Evolutionary conservation across 1,284 basidiomycete species (phyloP).

Genomic region (Exobasidium cylindrosporum): DNA sequence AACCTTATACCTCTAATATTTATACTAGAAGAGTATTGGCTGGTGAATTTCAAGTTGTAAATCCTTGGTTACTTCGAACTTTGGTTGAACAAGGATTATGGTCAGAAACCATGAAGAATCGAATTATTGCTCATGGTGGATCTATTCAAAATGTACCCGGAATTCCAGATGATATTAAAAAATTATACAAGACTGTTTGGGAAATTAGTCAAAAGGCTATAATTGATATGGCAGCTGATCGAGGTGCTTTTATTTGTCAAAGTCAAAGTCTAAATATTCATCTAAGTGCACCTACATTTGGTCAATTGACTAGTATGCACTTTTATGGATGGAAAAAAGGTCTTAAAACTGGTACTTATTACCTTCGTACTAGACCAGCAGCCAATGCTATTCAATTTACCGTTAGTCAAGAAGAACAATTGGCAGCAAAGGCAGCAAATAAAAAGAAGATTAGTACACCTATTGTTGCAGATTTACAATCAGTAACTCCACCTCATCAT

Average conservation of each 20-base stretch:
- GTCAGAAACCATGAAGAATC: constrained; percentile 99
- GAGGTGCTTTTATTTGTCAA: constrained; percentile 98
- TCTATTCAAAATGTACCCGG: constrained; percentile 69
- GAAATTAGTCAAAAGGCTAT: constrained; percentile 99
- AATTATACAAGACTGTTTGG: constrained; percentile 98
- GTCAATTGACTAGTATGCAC: constrained; percentile 88
- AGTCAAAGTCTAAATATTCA: constrained; percentile 80
- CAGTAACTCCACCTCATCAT: constrained; percentile 16
- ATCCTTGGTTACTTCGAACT: constrained; percentile 95
- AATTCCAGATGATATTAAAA: constrained; percentile 61
- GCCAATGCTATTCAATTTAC: constrained; percentile 98
- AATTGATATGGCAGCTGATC: constrained; percentile 95
- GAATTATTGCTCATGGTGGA: constrained; percentile 92
- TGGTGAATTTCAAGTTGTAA: constrained; percentile 98
- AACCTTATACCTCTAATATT: constrained; percentile 95
- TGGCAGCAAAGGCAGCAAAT: constrained; percentile 65
- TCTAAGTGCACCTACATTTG: constrained; percentile 82
- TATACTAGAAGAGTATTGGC: constrained; percentile 99
- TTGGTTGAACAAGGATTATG: constrained; percentile 92
- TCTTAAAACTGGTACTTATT: constrained; percentile 82
- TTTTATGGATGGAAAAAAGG: constrained; percentile 99
- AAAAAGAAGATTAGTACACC: constrained; percentile 26
- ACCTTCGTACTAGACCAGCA: constrained; percentile 89
- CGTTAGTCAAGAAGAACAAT: constrained; percentile 73
- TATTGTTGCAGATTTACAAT: not conserved